Base-by-base conservation (phyloP, 2,329 filamentous ascomycete genomes). In the Sporothrix schenckii region DNA sequence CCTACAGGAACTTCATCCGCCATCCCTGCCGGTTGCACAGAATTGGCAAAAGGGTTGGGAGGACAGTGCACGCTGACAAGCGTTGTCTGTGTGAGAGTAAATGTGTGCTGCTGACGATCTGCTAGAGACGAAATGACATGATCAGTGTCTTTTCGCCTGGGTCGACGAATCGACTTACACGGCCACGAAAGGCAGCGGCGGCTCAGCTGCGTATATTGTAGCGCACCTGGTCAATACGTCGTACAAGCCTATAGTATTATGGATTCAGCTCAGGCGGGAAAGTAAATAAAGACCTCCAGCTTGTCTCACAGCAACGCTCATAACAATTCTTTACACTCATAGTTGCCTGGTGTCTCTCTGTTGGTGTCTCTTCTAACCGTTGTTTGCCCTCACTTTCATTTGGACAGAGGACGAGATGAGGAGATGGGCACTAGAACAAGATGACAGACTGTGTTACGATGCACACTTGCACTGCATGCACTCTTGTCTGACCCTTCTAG, bases 21-120 rank as follows among this genome's bases (percentile, higher is more conserved):
- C 58, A 63, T 27, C 58, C 58, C 58, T 63, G 58, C 58, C 9
- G 13, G 58, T 47, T 63, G 61, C 61, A 65, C 61, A 50, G 41
- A 44, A 16, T 13, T 13, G 41, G 41, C 41, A 13, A 16, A 16
- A 21, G 27, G 60, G 60, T 14, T 39, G 56, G 30, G 56, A 44
- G 56, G 56, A 61, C 30, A 47, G 9, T 24, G 58, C 16, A 47
- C 21, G 58, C 21, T 27, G 58, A 63, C 13, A 39, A 63, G n/a
- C 6, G 16, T 21, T 6, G 39, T 27, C 21, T 54, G 52, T 27
- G 3, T 30, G 52, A 3, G 16, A 1, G 16, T 5, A n/a, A 49
- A 16, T 14, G 11, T 19, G 4, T 56, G 53, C 21, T 41, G 30
- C 30, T 58, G 30, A 19, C n/a, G 30, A 41, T 41, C 16, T 41